Base-by-base conservation (phyloP, 2,329 filamentous ascomycete species). In the Scleromitrula shiraiana region DNA sequence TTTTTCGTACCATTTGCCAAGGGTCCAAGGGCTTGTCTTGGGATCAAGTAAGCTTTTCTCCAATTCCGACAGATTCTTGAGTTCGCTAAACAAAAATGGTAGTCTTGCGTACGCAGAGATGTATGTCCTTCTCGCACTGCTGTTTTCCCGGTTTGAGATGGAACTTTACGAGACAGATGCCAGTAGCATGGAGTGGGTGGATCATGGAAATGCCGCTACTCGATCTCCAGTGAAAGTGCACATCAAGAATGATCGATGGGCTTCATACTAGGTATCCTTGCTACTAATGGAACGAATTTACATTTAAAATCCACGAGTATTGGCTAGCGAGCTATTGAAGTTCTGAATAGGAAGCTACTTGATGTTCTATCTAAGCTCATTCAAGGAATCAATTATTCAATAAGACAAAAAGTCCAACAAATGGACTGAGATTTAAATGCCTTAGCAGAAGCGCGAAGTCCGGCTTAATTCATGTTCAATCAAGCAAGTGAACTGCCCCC, bases 91-190 rank as follows among this genome's bases (percentile, higher is more conserved):
- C 7, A 1, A 32, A 24, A 12, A 1, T 15, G 15, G 8, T 9
- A 43, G 41, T 8, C 10, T 43, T 7, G 41, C 41, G 4, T 15
- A 35, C 17, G 8, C 22, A 24, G 7, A 43, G 15, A 35, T 44
- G n/a, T 26, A 36, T 24, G 14, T 44, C 22, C 12, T 14, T 5
- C 6, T 44, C 3, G 29, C 20, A 4, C 20, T 26, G 3, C 12
- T 44, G 8, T 20, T 36, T 9, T 15, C 15, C 2, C 37, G 27
- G 3, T 46, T 40, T 6, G 44, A 33, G 7, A 35, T 41, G 6
- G 20, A 41, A n/a, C 44, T 47, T 5, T 47, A 15, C 8, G 14
- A 47, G 9, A 47, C 44, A 9, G 37, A 39, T 8, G 30, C 29
- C 7, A n/a, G 9, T 6, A 36, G 9, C 14, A 35, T 44, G 29